Percentiles rank a stretch among this genome's conserved stretches.
Conservation (phyloP, 805 yeast genomes). For the Hanseniaspora vineae region DNA sequence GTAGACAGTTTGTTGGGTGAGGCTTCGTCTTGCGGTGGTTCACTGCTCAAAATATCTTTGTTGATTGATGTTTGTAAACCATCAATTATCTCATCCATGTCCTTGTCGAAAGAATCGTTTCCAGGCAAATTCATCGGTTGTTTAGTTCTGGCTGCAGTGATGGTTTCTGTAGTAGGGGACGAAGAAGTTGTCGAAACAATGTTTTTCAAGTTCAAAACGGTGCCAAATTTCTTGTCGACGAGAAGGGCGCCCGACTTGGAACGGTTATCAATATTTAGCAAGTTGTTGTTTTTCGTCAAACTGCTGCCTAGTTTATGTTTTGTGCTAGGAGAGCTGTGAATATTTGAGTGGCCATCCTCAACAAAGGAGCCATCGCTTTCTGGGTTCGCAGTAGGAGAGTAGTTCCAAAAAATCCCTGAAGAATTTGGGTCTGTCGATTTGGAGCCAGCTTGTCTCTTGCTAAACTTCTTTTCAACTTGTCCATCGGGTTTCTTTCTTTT, state of each 20-base stretch:
- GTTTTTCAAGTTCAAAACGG: slow-evolving; percentile 16
- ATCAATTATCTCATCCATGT: background rate
- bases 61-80: background rate
- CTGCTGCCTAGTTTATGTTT: too few species aligned
- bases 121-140: background rate
- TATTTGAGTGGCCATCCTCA: background rate
- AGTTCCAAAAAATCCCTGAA: slow-evolving; percentile 23
- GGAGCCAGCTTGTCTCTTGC: background rate
- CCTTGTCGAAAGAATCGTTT: background rate
- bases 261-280: too few species aligned
- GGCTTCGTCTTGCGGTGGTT: background rate
- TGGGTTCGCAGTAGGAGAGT: slow-evolving; percentile 12
- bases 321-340: too few species aligned
- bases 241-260: too few species aligned
- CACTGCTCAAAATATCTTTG: background rate
- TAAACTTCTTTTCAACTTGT: slow-evolving; percentile 2
- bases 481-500: background rate
- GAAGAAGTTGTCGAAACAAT: slow-evolving; percentile 11
- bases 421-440: slow-evolving; percentile 7
- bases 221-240: slow-evolving; percentile 15
- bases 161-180: background rate
- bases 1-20: background rate
- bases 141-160: background rate
- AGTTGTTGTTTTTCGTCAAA: too few species aligned
- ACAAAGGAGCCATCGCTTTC: slow-evolving; percentile 8